These are phyloP conservation scores for Bipolaris bicolor DNA, from an alignment of 2,329 filamentous ascomycete species.

Conservation along the genomic window DNA sequence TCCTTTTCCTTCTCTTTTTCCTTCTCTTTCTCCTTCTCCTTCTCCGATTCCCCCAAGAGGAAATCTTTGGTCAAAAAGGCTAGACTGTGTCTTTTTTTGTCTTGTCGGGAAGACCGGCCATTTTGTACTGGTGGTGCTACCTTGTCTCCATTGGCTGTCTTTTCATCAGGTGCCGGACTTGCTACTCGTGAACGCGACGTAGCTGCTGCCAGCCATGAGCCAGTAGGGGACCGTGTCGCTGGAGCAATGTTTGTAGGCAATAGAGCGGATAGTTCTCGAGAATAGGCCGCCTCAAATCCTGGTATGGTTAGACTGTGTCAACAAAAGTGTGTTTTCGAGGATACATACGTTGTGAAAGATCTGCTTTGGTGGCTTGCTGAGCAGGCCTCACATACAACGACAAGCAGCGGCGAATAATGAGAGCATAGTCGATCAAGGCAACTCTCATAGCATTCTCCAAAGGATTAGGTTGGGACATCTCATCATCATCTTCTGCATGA, in stretches of 20 bases:
- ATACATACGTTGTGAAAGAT: conserved; percentile 69
- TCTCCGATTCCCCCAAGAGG: conserved; percentile 31
- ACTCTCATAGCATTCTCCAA: conserved; percentile 82
- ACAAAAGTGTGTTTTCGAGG: conserved; percentile 1
- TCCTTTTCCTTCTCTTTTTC: not conserved
- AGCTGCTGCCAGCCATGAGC: conserved; percentile 41
- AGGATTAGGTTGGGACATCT: conserved; percentile 55
- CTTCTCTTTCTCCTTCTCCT: conserved; percentile 13
- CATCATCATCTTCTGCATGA: conserved; percentile 47
- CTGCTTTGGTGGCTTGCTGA: conserved; percentile 64
- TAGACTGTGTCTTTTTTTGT: conserved; percentile 50
- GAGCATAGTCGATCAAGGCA: conserved; percentile 85
- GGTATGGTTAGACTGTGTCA: conserved; percentile 22
- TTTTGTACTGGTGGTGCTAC: conserved; percentile 31
- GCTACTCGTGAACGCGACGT: conserved; percentile 37
- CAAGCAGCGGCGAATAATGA: conserved; percentile 84
- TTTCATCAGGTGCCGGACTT: conserved; percentile 32
- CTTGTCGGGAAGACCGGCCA: conserved; percentile 39
- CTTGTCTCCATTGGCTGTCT: conserved; percentile 35
- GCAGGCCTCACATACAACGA: conserved; percentile 69
- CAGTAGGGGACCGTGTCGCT: conserved; percentile 40
- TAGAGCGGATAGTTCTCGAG: conserved; percentile 51
- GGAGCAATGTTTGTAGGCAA: conserved; percentile 43
- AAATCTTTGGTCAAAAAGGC: conserved; percentile 48
- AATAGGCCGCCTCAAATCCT: conserved; percentile 56